Evolutionary conservation across 306 rosid species (phyloP).

Genomic region (Quercus dentata): DNA sequence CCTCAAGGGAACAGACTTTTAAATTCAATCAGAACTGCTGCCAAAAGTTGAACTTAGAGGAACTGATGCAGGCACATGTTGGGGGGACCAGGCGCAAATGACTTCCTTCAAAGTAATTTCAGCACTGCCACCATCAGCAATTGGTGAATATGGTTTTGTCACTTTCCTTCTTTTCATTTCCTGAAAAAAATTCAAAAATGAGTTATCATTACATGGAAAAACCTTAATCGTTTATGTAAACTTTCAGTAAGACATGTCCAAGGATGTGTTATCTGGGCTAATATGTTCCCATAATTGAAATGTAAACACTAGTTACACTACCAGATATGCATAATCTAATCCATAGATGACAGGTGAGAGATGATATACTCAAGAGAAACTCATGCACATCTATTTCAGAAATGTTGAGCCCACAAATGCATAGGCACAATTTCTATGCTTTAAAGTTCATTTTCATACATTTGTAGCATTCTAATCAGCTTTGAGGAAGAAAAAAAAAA

Average conservation of each 20-base stretch:
- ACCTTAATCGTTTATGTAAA: background rate
- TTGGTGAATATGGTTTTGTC: constrained; percentile 83
- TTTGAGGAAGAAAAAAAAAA: background rate
- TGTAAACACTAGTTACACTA: background rate
- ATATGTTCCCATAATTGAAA: background rate
- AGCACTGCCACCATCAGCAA: constrained; percentile 39
- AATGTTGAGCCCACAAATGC: background rate
- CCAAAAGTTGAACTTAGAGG: constrained; percentile 78
- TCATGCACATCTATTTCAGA: background rate
- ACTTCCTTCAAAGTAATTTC: constrained; percentile 60
- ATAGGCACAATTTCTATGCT: background rate
- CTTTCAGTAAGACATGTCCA: background rate
- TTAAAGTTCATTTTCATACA: background rate
- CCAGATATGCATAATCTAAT: background rate
- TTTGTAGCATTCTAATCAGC: background rate
- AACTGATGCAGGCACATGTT: constrained; percentile 50
- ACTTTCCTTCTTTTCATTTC: constrained; percentile 41
- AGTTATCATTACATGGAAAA: constrained; percentile 1
- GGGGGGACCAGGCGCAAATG: constrained; percentile 39
- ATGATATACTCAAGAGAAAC: background rate
- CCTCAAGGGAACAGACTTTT: constrained; percentile 5
- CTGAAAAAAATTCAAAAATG: constrained; percentile 43
- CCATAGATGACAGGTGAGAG: background rate
- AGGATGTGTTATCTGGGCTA: background rate
- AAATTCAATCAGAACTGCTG: constrained; percentile 32